A percentile compares a stretch with the other conserved stretches of the same genome.
These are phyloP conservation scores for Candida lessepsii DNA, from an alignment of 805 yeast species.

Conservation along the genomic window DNA sequence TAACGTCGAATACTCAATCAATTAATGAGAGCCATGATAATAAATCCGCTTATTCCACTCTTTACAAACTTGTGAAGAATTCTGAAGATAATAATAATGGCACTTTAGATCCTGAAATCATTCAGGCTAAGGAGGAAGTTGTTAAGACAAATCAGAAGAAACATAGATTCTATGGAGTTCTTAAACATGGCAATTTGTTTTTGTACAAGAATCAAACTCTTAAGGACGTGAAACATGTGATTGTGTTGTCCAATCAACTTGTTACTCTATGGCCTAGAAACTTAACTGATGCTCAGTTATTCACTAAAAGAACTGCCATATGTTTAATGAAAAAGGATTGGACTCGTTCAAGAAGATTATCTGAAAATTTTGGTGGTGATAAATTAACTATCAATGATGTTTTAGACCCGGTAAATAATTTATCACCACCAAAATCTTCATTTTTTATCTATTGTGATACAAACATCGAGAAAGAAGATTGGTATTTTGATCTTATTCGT, in stretches of 20 bases:
- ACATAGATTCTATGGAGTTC: conserved; percentile 64
- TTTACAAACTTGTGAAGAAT: conserved; percentile 55
- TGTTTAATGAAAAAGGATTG: conserved; percentile 54
- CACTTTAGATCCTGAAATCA: conserved; percentile 1
- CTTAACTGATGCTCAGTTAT: conserved; percentile 71
- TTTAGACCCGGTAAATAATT: conserved; percentile 19
- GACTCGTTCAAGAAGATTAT: conserved; percentile 22
- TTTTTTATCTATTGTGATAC: conserved; percentile 71
- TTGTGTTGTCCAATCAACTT: conserved; percentile 68
- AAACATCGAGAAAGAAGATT: conserved; percentile 84
- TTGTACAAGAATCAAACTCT: conserved; percentile 71
- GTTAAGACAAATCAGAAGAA: conserved; percentile 37
- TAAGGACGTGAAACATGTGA: conserved; percentile 70
- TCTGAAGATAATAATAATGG: conserved; percentile 11
- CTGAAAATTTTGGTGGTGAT: conserved; percentile 18
- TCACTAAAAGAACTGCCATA: conserved; percentile 77
- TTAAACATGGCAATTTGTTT: conserved; percentile 86
- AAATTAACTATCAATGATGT: conserved; percentile 25
- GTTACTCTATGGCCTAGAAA: conserved; percentile 85
- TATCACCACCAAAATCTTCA: conserved; percentile 38
- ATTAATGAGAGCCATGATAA: conserved; percentile 41
- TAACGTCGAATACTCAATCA: conserved; percentile 43
- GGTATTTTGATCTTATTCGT: conserved; percentile 83
- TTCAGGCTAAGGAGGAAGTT: conserved; percentile 12
- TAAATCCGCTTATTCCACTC: conserved; percentile 59